Conservation (phyloP, 257 asterid genomes). For the Cinchona pubescens region DNA sequence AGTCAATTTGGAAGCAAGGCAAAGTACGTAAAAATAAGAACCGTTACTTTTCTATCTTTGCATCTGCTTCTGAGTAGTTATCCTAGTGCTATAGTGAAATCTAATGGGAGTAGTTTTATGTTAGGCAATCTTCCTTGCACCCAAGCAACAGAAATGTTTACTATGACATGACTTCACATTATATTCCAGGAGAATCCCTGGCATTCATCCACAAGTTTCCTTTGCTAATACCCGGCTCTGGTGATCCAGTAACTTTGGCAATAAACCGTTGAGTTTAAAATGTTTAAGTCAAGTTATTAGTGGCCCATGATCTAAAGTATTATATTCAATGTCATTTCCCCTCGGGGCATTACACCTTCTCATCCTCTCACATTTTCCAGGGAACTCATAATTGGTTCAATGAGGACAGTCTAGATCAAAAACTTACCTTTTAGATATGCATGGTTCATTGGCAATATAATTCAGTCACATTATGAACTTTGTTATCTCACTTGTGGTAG, state of each 20-base stretch:
- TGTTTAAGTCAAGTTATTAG: no score
- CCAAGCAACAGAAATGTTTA: neutral
- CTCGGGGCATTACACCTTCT: no score
- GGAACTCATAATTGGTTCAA: no score
- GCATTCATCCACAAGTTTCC: neutral
- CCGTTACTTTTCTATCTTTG: neutral
- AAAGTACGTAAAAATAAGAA: neutral
- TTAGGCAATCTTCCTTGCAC: neutral
- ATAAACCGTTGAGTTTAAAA: no score
- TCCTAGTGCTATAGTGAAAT: neutral
- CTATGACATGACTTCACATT: neutral
- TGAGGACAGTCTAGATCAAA: neutral
- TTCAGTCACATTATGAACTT: neutral
- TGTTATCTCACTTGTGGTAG: neutral
- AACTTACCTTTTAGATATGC: neutral
- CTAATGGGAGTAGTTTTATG: neutral
- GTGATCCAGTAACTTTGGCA: no score
- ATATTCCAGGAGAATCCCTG: neutral
- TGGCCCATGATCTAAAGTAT: no score
- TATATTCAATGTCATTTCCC: no score
- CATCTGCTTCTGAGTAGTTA: neutral
- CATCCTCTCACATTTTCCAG: no score
- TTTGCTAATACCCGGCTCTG: no score
- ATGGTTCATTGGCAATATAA: neutral
- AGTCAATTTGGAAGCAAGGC: neutral